Conservation (phyloP, 106 monocot genomes). For the Gastrodia elata region DNA sequence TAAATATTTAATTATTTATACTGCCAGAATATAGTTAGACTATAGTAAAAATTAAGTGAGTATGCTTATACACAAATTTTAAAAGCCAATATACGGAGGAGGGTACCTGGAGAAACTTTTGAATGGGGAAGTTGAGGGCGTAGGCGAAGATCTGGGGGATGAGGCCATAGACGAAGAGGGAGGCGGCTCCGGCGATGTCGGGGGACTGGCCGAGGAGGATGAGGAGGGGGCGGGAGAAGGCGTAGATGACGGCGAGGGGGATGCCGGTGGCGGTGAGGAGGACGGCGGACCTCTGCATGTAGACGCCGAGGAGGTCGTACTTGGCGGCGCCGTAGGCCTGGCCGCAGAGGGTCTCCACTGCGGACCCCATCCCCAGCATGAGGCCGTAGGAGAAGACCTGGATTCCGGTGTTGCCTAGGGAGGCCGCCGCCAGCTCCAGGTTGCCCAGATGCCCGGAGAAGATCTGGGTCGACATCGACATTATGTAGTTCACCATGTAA, state of each 20-base stretch:
- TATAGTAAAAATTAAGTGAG: too few species aligned
- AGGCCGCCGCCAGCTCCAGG: constrained; percentile 79
- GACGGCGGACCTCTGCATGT: constrained; percentile 69
- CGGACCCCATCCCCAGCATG: constrained; percentile 92
- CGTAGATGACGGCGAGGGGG: constrained; percentile 56
- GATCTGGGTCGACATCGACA: constrained; percentile 75
- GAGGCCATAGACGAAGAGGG: constrained; percentile 69
- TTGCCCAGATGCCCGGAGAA: constrained; percentile 82
- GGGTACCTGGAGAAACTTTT: constrained; percentile 47
- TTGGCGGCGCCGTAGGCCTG: constrained; percentile 71
- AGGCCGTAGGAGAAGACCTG: constrained; percentile 84
- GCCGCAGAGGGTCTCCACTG: constrained; percentile 87
- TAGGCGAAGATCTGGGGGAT: constrained; percentile 94
- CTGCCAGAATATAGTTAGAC: too few species aligned
- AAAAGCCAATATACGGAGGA: too few species aligned
- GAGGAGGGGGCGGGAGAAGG: constrained; percentile 47
- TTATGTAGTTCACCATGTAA: constrained; percentile 80
- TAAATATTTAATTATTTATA: too few species aligned
- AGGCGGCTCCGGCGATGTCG: constrained; percentile 51
- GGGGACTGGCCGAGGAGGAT: constrained; percentile 52
- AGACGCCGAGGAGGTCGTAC: constrained; percentile 79
- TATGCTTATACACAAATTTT: too few species aligned
- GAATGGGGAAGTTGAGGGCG: constrained; percentile 80
- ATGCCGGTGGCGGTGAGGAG: constrained; percentile 55
- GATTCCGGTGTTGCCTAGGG: constrained; percentile 80